A percentile compares a stretch with the other conserved stretches of the same genome.
Evolutionary conservation across 192 early-diverging fungal species (phyloP).

Genomic region (Coemansia asiatica): DNA sequence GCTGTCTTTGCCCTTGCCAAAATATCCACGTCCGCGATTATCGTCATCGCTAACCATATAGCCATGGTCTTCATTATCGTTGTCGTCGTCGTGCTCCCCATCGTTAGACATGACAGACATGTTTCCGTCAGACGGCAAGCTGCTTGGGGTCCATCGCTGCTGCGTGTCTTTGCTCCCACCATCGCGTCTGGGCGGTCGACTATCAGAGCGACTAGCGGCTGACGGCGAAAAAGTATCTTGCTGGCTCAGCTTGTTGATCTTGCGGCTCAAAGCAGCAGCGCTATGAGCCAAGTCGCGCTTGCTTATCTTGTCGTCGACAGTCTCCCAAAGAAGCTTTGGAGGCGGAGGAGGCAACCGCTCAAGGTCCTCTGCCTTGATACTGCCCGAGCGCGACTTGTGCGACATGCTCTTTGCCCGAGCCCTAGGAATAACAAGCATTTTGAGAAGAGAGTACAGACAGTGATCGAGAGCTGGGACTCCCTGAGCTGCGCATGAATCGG

Average conservation of each 20-base stretch:
- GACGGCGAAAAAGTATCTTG: neutral
- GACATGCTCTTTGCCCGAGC: conserved; percentile 15
- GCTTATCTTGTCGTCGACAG: neutral
- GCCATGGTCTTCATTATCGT: no score
- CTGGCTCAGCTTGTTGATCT: neutral
- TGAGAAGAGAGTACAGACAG: conserved; percentile 31
- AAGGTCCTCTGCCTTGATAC: conserved; percentile 21
- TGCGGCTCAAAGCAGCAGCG: neutral
- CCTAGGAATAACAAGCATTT: conserved; percentile 15
- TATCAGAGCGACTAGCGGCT: neutral
- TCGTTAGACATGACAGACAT: conserved; percentile 5
- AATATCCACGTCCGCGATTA: conserved; percentile 5
- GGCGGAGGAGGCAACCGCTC: conserved; percentile 40
- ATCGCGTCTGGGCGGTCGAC: conserved; percentile 1
- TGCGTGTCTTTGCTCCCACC: neutral
- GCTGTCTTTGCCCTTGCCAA: neutral
- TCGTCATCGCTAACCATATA: conserved; percentile 16
- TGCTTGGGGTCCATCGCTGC: conserved; percentile 2
- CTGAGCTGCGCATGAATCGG: conserved; percentile 27
- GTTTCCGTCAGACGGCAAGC: conserved; percentile 28
- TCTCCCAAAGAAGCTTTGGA: conserved; percentile 12
- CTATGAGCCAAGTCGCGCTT: neutral
- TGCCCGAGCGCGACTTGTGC: neutral
- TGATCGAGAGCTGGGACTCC: conserved; percentile 24
- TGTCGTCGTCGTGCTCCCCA: conserved; percentile 1